These are phyloP conservation scores for Coemansia brasiliensis DNA, from an alignment of 192 early-diverging fungal species.

Conservation along the genomic window DNA sequence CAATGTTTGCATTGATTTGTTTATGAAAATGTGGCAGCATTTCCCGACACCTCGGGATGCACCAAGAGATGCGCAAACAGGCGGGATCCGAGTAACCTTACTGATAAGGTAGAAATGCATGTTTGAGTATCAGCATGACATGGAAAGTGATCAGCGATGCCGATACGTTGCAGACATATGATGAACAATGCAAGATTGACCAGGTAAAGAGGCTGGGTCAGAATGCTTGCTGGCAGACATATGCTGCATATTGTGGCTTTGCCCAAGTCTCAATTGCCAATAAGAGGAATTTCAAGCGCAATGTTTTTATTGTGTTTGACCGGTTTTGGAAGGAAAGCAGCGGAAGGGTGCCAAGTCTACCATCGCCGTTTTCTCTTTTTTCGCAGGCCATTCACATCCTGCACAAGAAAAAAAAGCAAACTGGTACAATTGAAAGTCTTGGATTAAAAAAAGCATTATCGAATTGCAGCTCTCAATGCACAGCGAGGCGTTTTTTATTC, in stretches of 20 bases:
- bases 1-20: background rate
- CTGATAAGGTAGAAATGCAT: background rate
- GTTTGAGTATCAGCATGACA: background rate
- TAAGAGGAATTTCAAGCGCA: too few species aligned
- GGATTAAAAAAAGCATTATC: too few species aligned
- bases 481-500: too few species aligned
- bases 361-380: background rate
- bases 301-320: background rate
- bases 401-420: background rate
- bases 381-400: slow-evolving; percentile 2
- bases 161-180: background rate
- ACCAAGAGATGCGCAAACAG: background rate
- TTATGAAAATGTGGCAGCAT: too few species aligned
- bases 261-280: background rate
- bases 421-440: too few species aligned
- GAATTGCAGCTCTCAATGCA: too few species aligned
- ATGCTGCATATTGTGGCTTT: background rate
- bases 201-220: background rate
- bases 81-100: background rate
- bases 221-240: background rate
- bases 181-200: slow-evolving; percentile 2
- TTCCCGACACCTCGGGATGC: background rate
- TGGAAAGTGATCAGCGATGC: slow-evolving; percentile 7
- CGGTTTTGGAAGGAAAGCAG: background rate
- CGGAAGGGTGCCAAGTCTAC: too few species aligned